These are phyloP conservation scores for Streptanthus diversifolius DNA, from an alignment of 345 rosid genomes.

Conservation along the genomic window DNA sequence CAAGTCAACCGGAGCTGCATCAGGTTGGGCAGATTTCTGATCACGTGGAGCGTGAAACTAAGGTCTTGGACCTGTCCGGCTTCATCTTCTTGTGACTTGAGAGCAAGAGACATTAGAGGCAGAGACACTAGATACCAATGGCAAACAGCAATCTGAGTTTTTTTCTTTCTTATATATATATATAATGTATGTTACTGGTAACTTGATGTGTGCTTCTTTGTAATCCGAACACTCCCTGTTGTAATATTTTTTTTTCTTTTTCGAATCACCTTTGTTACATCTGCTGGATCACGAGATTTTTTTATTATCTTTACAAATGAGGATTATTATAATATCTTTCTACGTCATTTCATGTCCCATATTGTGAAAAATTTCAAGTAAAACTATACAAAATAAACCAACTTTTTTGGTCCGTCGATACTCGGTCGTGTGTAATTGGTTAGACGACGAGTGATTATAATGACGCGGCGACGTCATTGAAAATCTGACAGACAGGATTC, in stretches of 20 bases:
- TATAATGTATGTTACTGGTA: constrained; percentile 23
- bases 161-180: not conserved
- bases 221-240: not conserved
- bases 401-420: not conserved
- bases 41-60: constrained; percentile 58
- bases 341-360: not conserved
- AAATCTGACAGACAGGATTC: not conserved
- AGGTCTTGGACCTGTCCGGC: constrained; percentile 43
- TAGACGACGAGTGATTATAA: not conserved
- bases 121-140: constrained; percentile 20
- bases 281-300: not conserved
- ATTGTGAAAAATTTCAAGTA: not conserved
- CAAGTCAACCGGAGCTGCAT: constrained; percentile 63
- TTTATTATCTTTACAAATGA: not conserved
- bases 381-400: not conserved
- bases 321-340: not conserved
- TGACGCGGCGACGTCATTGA: not conserved
- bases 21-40: constrained; percentile 99
- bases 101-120: constrained; percentile 23
- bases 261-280: constrained; percentile 6
- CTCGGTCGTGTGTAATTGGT: not conserved
- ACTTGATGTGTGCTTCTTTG: constrained; percentile 28
- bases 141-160: not conserved
- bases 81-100: constrained; percentile 29
- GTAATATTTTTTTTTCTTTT: constrained; percentile 5